Evolutionary conservation across 768 basidiomycete species (phyloP), one percentile per base, ranked within the genome.

Genomic region (Wakefieldia striispora): DNA sequence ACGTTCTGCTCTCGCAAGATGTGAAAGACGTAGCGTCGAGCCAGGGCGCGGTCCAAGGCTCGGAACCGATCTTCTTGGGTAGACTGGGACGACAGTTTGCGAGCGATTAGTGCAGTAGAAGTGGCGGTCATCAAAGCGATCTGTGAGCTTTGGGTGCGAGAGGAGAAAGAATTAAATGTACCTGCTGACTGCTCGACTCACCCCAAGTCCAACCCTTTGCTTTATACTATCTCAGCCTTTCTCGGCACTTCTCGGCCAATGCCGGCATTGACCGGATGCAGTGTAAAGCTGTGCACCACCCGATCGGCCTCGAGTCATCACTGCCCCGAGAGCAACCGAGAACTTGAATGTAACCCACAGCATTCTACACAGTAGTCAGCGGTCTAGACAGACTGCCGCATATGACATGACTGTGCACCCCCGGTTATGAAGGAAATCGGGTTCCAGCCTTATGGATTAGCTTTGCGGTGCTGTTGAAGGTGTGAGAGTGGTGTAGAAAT

Each of bases 1-100:
- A 20, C 38, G 1, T 45, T 55, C 19, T 54, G 62, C 41, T 65
- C 57, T 1, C 50, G 61, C 21, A 70, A 35, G 0, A 68, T 43
- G 17, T 55, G 58, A 17, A 31, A 16, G 34, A 68, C 55, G 33
- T 68, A 68, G 62, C 62, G 59, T 19, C 68, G 55, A 14, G 66
- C 68, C 55, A 68, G 44, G 45, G 64, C 47, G 0, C 66, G 64
- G 45, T 68, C 68, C 49, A 68, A 48, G 34, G 66, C 64, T 12
- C 64, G 66, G 31, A 62, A 62, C 24, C 52, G 59, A 20, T 70
- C 67, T 27, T 68, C 53, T 51, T 56, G 56, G 23, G 20, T 47
- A 5, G 40, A 47, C 2, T 55, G 47, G 23, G 65, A 53, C 24
- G 65, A 47, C 66, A 68, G 53, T 49, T 68, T 70, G 58, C 39